Conservation (phyloP, 768 basidiomycete genomes). For the Xanthoconium stramineum region DNA sequence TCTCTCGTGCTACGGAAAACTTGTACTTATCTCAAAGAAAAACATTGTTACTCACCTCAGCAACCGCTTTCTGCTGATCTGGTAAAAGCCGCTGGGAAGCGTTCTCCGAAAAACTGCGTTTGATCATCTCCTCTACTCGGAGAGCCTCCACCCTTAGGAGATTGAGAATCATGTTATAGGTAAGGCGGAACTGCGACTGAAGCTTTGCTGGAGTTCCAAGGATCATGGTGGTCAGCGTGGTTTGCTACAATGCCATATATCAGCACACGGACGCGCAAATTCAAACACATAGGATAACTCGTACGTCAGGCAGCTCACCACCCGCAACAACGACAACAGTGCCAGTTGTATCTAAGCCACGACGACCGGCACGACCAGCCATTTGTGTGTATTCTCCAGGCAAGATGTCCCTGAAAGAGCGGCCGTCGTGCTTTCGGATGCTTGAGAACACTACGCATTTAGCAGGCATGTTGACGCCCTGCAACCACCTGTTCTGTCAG, state of each 20-base stretch:
- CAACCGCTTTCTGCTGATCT: constrained; percentile 86
- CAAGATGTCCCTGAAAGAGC: constrained; percentile 83
- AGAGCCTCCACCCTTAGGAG: constrained; percentile 93
- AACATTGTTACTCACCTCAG: constrained; percentile 52
- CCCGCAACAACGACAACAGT: constrained; percentile 89
- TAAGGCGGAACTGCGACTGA: constrained; percentile 93
- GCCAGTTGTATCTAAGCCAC: constrained; percentile 92
- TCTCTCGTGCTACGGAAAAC: constrained; percentile 61
- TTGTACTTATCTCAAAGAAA: constrained; percentile 5
- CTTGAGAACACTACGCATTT: constrained; percentile 95
- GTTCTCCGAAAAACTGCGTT: constrained; percentile 97
- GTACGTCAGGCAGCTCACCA: constrained; percentile 84
- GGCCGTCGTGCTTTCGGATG: constrained; percentile 94
- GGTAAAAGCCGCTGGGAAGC: constrained; percentile 89
- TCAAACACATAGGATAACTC: constrained; percentile 8
- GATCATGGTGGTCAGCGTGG: constrained; percentile 81
- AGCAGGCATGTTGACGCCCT: constrained; percentile 99
- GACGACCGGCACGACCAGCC: constrained; percentile 96
- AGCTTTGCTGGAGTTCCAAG: constrained; percentile 91
- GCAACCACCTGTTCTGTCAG: constrained; percentile 7
- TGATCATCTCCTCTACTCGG: constrained; percentile 98
- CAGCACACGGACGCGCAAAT: neutral
- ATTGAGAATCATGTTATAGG: constrained; percentile 99
- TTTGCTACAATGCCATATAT: constrained; percentile 47
- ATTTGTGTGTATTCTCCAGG: constrained; percentile 98